phyloP scores from a whole-genome alignment of 805 yeast genomes.

The Myxozyma lipomycoides region DNA sequence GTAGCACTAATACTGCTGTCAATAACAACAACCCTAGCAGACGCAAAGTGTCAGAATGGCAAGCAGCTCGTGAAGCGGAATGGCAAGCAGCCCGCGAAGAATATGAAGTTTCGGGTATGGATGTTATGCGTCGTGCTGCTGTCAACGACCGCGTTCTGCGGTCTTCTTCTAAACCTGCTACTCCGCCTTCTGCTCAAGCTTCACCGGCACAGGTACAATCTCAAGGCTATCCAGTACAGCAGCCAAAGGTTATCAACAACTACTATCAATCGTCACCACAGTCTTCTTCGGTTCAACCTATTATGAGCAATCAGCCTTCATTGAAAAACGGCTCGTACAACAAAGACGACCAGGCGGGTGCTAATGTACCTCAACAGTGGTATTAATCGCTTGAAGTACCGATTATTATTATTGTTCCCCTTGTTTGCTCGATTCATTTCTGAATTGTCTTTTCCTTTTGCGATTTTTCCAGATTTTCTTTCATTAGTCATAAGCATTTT shows the following conservation, averaged over 20 bases:
- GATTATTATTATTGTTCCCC: neutral
- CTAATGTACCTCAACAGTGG: conserved; percentile 27
- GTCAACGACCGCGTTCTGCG: conserved; percentile 20
- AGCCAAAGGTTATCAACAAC: neutral
- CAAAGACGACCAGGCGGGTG: conserved; percentile 8
- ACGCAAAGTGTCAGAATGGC: conserved; percentile 27
- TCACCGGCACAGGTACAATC: neutral
- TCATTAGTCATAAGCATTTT: no score
- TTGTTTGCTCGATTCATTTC: neutral
- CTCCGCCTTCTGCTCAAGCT: neutral
- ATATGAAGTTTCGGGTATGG: neutral
- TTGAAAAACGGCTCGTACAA: neutral
- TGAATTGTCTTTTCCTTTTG: conserved; percentile 3
- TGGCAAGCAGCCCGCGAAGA: neutral
- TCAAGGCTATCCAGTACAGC: no score
- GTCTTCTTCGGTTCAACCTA: neutral
- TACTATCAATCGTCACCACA: neutral
- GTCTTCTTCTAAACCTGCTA: conserved; percentile 5
- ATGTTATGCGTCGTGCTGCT: conserved; percentile 10
- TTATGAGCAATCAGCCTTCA: neutral
- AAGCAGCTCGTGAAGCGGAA: conserved; percentile 19
- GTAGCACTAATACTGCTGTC: neutral
- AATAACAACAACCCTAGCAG: conserved; percentile 17
- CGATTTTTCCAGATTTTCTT: conserved; percentile 1
- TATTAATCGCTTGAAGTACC: conserved; percentile 5